phyloP scores from a whole-genome alignment of 257 asterid genomes.

The Solanum rostratum region DNA sequence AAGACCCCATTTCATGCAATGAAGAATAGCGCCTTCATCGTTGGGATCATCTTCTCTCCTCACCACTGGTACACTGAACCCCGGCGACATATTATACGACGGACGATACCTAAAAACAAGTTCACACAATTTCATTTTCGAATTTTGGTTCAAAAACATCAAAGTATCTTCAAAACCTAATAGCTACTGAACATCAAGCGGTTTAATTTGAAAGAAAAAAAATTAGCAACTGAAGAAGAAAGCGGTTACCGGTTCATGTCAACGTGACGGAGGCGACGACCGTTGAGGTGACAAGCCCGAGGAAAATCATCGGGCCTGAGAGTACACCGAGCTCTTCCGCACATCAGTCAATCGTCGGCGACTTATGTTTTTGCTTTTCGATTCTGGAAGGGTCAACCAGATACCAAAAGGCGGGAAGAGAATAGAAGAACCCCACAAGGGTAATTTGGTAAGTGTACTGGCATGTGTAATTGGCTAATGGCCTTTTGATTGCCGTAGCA shows the following conservation, averaged over 20 bases:
- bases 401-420: conserved; percentile 17
- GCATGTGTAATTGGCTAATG: not conserved
- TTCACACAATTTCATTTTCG: not conserved
- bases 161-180: not conserved
- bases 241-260: conserved; percentile 55
- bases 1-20: conserved; percentile 96
- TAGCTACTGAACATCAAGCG: not conserved
- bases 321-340: conserved; percentile 83
- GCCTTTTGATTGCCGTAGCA: not conserved
- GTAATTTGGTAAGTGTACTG: not conserved
- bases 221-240: not conserved
- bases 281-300: conserved; percentile 60
- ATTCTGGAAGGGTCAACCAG: not conserved
- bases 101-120: conserved; percentile 51
- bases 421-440: not conserved
- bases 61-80: conserved; percentile 76
- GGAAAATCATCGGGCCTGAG: conserved; percentile 50
- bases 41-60: conserved; percentile 45
- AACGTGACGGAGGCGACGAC: conserved; percentile 56
- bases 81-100: conserved; percentile 73
- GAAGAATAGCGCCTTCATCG: conserved; percentile 44
- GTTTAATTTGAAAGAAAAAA: not conserved
- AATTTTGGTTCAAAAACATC: not conserved
- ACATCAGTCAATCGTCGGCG: conserved; percentile 33
- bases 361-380: not conserved